Conservation (phyloP, 768 basidiomycete genomes). For the Auricularia auricula-judae region DNA sequence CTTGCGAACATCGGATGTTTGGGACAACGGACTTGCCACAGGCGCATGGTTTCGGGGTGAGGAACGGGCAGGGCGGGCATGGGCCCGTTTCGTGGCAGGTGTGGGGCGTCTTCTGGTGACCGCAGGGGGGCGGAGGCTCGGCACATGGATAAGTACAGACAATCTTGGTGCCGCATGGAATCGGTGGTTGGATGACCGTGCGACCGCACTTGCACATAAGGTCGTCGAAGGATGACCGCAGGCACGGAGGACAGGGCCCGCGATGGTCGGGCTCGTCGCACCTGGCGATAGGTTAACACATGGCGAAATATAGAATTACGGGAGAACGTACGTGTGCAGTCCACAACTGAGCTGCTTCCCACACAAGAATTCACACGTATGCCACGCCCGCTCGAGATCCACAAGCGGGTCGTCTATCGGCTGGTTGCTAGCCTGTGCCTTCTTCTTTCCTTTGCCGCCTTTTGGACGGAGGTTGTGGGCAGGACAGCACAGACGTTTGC, state of each 20-base stretch:
- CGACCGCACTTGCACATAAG: constrained; percentile 73
- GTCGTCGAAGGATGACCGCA: constrained; percentile 89
- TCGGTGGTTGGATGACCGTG: constrained; percentile 82
- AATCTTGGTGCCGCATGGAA: constrained; percentile 76
- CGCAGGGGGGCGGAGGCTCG: constrained; percentile 60
- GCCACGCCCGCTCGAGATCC: constrained; percentile 52
- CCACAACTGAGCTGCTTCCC: constrained; percentile 64
- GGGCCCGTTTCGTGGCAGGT: constrained; percentile 60
- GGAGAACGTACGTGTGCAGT: constrained; percentile 35
- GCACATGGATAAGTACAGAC: constrained; percentile 73
- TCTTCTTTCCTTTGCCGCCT: constrained; percentile 52
- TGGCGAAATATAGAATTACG: background rate
- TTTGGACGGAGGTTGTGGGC: constrained; percentile 50
- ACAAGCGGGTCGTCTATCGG: constrained; percentile 26
- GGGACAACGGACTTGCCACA: constrained; percentile 78
- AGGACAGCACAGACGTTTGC: constrained; percentile 80
- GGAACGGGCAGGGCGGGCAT: constrained; percentile 83
- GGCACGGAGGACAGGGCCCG: constrained; percentile 71
- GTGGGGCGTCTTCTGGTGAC: constrained; percentile 70
- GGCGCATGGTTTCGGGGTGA: constrained; percentile 71
- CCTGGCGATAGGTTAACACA: background rate
- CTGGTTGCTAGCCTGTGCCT: constrained; percentile 16
- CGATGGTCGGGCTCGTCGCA: constrained; percentile 78
- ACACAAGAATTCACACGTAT: constrained; percentile 77
- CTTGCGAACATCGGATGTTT: constrained; percentile 78